Conservation (phyloP, 495 filamentous ascomycete species). For the Letharia lupina region DNA sequence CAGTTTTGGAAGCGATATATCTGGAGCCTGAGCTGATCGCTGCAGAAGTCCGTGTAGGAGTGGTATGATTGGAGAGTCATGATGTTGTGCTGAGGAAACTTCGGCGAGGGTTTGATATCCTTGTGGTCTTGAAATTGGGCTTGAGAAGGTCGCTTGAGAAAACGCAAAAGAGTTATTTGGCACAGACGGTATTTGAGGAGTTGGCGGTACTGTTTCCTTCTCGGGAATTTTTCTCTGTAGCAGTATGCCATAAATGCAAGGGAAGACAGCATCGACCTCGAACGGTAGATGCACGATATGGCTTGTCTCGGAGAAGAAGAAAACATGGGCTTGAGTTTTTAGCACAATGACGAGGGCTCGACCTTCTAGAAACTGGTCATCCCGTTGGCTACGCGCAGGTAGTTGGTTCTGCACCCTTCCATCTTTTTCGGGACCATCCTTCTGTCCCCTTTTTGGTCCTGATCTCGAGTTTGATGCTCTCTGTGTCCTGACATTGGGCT, state of each 20-base stretch:
- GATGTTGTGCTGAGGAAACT: slow-evolving; percentile 11
- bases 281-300: slow-evolving; percentile 92
- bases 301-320: slow-evolving; percentile 78
- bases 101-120: slow-evolving; percentile 8
- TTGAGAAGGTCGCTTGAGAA: slow-evolving; percentile 34
- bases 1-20: slow-evolving; percentile 62
- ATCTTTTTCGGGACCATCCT: not conserved
- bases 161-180: slow-evolving; percentile 79
- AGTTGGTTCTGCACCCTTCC: not conserved
- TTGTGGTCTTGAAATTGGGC: slow-evolving; percentile 11
- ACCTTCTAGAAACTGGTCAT: not conserved
- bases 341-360: slow-evolving; percentile 83
- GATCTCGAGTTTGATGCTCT: not conserved
- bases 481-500: slow-evolving; percentile 16
- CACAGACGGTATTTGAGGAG: slow-evolving; percentile 32
- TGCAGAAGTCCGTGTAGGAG: slow-evolving; percentile 26
- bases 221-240: slow-evolving; percentile 64
- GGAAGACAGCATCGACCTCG: slow-evolving; percentile 79
- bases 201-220: slow-evolving; percentile 30
- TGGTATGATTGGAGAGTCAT: slow-evolving; percentile 27
- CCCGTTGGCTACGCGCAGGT: slow-evolving; percentile 2
- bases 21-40: slow-evolving; percentile 40
- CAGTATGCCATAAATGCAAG: slow-evolving; percentile 71
- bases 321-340: slow-evolving; percentile 87
- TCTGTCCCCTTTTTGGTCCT: not conserved